Percentiles rank a stretch among this genome's conserved stretches.
Evolutionary conservation across 2,329 filamentous ascomycete genomes (phyloP).

Genomic region (Sporothrix euskadiensis): DNA sequence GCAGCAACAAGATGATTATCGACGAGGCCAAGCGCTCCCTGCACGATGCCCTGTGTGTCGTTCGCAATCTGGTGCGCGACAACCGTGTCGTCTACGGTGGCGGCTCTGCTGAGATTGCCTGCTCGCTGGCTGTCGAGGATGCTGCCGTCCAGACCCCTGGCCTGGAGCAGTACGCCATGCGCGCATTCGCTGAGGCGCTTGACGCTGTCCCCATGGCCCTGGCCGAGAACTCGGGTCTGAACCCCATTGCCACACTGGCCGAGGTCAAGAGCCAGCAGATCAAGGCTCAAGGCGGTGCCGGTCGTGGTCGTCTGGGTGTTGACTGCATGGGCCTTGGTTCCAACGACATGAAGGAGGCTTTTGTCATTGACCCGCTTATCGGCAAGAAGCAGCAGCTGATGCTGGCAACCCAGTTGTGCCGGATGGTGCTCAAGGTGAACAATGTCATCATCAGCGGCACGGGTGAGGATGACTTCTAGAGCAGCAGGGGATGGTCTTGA

Average conservation of each 20-base stretch:
- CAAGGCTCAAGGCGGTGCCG: slow-evolving; percentile 58
- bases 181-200: slow-evolving; percentile 91
- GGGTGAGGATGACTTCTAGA: slow-evolving; percentile 82
- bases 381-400: slow-evolving; percentile 97
- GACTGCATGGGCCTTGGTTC: slow-evolving; percentile 96
- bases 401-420: slow-evolving; percentile 93
- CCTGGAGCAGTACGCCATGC: slow-evolving; percentile 99
- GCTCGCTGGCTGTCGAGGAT: slow-evolving; percentile 93
- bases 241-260: slow-evolving; percentile 92
- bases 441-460: slow-evolving; percentile 90
- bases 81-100: slow-evolving; percentile 98
- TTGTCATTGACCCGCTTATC: slow-evolving; percentile 97
- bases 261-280: slow-evolving; percentile 96
- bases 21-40: slow-evolving; percentile 97
- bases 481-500: background rate
- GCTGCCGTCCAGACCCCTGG: slow-evolving; percentile 92
- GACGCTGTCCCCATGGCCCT: slow-evolving; percentile 93
- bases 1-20: slow-evolving; percentile 99
- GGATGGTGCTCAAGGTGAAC: slow-evolving; percentile 97
- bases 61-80: slow-evolving; percentile 92
- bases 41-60: slow-evolving; percentile 95
- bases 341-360: slow-evolving; percentile 97
- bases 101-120: slow-evolving; percentile 94
- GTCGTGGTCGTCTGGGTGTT: slow-evolving; percentile 73
- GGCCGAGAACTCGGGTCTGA: slow-evolving; percentile 94